These are phyloP conservation scores for Suhomyces terraborum DNA, from an alignment of 1,139 yeast genomes.

Conservation along the genomic window DNA sequence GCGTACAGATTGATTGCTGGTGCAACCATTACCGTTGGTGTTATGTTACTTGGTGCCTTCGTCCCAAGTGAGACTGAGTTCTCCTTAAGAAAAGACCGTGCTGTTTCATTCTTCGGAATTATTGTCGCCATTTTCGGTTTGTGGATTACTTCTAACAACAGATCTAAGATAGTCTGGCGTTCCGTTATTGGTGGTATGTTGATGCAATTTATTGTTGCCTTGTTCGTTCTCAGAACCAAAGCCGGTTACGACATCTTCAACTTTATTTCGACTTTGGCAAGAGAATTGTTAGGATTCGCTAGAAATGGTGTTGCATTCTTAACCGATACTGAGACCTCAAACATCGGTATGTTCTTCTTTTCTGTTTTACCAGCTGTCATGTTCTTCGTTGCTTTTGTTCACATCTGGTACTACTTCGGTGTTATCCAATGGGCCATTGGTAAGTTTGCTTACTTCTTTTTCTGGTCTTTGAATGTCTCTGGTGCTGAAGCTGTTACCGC, in stretches of 20 bases:
- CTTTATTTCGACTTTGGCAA: constrained; percentile 61
- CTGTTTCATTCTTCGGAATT: constrained; percentile 60
- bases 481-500: constrained; percentile 74
- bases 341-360: constrained; percentile 54
- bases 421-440: constrained; percentile 62
- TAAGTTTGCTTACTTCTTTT: constrained; percentile 61
- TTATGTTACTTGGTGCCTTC: constrained; percentile 56
- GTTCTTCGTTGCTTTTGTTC: constrained; percentile 68
- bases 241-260: constrained; percentile 66
- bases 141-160: constrained; percentile 50
- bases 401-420: constrained; percentile 63
- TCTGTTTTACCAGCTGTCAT: constrained; percentile 63
- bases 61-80: constrained; percentile 53
- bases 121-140: constrained; percentile 50
- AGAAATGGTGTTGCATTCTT: constrained; percentile 65
- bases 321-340: constrained; percentile 44
- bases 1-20: constrained; percentile 46
- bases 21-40: constrained; percentile 47
- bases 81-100: constrained; percentile 56
- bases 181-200: constrained; percentile 64
- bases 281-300: constrained; percentile 62
- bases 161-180: constrained; percentile 56
- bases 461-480: constrained; percentile 61
- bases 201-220: constrained; percentile 62
- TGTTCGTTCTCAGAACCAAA: constrained; percentile 62